Base-by-base conservation (phyloP, 1,139 yeast species). In the Kluyveromyces sp. region DNA sequence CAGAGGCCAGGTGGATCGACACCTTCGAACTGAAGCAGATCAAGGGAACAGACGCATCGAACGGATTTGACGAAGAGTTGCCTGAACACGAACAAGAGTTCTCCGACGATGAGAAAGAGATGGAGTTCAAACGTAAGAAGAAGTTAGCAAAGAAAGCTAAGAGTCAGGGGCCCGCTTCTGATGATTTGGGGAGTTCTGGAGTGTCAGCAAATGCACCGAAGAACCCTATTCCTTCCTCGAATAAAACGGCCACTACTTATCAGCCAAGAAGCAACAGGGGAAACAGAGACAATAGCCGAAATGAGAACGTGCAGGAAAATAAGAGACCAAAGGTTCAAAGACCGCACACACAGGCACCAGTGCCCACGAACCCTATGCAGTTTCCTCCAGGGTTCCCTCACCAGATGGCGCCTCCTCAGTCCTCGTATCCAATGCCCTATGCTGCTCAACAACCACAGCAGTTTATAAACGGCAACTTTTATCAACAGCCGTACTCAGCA, bases 31-130 rank as follows among this genome's bases (percentile, higher is more conserved):
- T 89, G 42, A 83, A 78, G 53, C 69, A 73, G 20, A 50, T 79
- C 18, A 88, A 83, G 56, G 98, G 97, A 12, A 82, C 92, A 1
- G 99, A 92, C 66, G 98, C 98, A 0, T 83, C 95, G 57, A 92
- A 92, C 54, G 81, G 87, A 60, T 85, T 87, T 60, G 98, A 92
- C 63, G 98, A 92, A 66, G 99, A 92, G 56, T 65, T 89, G 19
- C 89, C 96, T 0, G 86, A 79, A 53, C 94, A 84, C 33, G 97
- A 92, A 60, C 96, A 87, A 60, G 97, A 92, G 56, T 92, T 82
- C 43, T 86, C 96, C 0, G 97, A 92, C 58, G 97, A 92, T 64
- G 96, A 89, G 60, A 74, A 74, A 53, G 97, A 89, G 48, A 65
- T 67, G 45, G 61, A 55, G 39, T 61, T 51, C 41, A 69, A 68